Base-by-base conservation (phyloP, 2,329 filamentous ascomycete species). In the Plenodomus lindquistii region DNA sequence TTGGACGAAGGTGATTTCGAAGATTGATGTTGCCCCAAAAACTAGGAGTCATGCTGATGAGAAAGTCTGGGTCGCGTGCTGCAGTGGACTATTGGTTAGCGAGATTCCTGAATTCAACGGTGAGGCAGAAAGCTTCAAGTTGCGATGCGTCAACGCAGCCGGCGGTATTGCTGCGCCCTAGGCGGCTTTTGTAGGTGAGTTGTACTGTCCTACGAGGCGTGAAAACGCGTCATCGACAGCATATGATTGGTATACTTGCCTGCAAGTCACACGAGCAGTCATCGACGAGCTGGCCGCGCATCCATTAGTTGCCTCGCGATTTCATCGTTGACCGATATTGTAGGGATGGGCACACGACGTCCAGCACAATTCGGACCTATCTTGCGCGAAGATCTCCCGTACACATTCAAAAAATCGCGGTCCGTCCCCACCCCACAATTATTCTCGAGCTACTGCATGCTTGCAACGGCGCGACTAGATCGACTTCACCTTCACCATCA, bases 231-330 rank as follows among this genome's bases (percentile, higher is more conserved):
- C 51, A 57, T 48, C 40, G 49, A 39, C 35, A 15, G 21, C n/a
- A 37, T 16, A 40, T 51, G 22, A 59, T 59, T 57, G 56, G 56
- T 20, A 19, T 34, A 43, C 29, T 16, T 44, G 11, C 37, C 37
- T 38, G n/a, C 27, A 48, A 57, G 56, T 57, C 56, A 59, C 56
- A 53, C 56, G 46, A 55, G 52, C 49, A 50, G 45, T 44, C 48
- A 49, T 50, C 18, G 50, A 42, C 40, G 37, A 42, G 22, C 29
- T 53, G 45, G 21, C 46, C 47, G 54, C 53, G 54, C 54, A 45
- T 39, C 35, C 9, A 13, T 40, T 44, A 46, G 48, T 41, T 48
- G 39, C 31, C 21, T 17, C 17, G 35, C 37, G 42, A 37, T 46
- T 39, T 38, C 50, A 38, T 29, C 37, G 46, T 45, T 51, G 48